phyloP scores from a whole-genome alignment of 2,329 filamentous ascomycete genomes.

The Ophiostoma himal-ulmi region DNA sequence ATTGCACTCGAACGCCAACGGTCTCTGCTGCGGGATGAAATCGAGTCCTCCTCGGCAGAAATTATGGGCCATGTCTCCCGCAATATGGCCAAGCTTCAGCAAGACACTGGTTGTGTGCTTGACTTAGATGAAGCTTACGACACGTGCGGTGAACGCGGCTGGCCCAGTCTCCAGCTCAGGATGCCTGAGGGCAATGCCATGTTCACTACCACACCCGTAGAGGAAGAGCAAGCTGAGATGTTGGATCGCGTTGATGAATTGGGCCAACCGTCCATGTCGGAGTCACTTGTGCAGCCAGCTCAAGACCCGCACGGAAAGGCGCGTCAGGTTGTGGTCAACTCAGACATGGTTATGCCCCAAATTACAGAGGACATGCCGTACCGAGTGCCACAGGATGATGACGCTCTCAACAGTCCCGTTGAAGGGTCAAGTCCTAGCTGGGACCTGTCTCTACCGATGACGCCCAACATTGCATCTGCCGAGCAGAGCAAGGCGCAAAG shows the following conservation, averaged over 20 bases:
- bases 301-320: slow-evolving; percentile 5
- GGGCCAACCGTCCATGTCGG: not conserved
- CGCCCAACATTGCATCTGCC: slow-evolving; percentile 14
- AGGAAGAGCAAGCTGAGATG: slow-evolving; percentile 18
- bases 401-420: slow-evolving; percentile 25
- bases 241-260: slow-evolving; percentile 8
- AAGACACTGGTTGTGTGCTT: slow-evolving; percentile 28
- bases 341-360: slow-evolving; percentile 19
- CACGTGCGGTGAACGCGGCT: slow-evolving; percentile 27
- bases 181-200: slow-evolving; percentile 21
- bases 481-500: slow-evolving; percentile 13
- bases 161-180: slow-evolving; percentile 29
- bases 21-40: slow-evolving; percentile 19
- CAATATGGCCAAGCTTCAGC: slow-evolving; percentile 29
- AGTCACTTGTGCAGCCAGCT: not conserved
- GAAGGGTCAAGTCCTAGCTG: slow-evolving; percentile 18
- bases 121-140: slow-evolving; percentile 29
- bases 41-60: slow-evolving; percentile 24
- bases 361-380: slow-evolving; percentile 24
- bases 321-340: slow-evolving; percentile 21
- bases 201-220: slow-evolving; percentile 20
- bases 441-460: slow-evolving; percentile 17
- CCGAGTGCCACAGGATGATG: slow-evolving; percentile 24
- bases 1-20: slow-evolving; percentile 27
- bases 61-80: slow-evolving; percentile 28